Evolutionary conservation across 2,329 filamentous ascomycete genomes (phyloP), one percentile per base, ranked within the genome.

Genomic region (Penicillium freii): DNA sequence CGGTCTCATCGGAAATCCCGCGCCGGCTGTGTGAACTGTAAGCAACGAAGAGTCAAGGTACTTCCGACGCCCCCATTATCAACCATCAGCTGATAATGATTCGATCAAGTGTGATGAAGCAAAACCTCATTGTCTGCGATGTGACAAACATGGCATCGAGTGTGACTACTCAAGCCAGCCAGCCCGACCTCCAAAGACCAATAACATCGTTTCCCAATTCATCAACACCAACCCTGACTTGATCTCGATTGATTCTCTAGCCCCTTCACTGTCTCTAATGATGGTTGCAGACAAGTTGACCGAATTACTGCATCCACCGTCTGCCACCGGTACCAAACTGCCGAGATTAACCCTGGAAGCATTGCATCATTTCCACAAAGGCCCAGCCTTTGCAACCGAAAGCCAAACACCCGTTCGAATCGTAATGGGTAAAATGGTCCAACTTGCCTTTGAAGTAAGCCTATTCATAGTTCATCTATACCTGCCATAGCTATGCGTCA

Each of bases 21-120:
- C 17, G 62, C 58, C 25, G 72, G 73, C 8, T 75, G 73, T 53
- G 56, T 57, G 34, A 69, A 66, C 42, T 75, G 72, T 58, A 75
- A 75, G 61, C 65, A 66, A 25, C 67, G 73, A 25, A 62, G 68
- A 60, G 67, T 75, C 36, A 75, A 75, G 66, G 71, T 74, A 69
- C 21, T 21, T 48, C 39, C 2, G n/a, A 44, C 8, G 4, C 3
- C 36, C 33, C 31, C 10, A 21, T 21, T 40, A 25, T 27, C 19
- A 31, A n/a, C 13, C 2, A 33, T 1, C 7, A n/a, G 42, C 46
- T 51, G 33, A 46, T 48, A 54, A 38, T 46, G 15, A 38, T 8
- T 23, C 29, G 8, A 4, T 17, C 2, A 46, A 75, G 72, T 74
- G 72, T 38, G 71, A 75, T 52, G 71, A 74, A 61, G 64, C 65